Conservation (phyloP, 306 rosid species). For the Prunus mira region DNA sequence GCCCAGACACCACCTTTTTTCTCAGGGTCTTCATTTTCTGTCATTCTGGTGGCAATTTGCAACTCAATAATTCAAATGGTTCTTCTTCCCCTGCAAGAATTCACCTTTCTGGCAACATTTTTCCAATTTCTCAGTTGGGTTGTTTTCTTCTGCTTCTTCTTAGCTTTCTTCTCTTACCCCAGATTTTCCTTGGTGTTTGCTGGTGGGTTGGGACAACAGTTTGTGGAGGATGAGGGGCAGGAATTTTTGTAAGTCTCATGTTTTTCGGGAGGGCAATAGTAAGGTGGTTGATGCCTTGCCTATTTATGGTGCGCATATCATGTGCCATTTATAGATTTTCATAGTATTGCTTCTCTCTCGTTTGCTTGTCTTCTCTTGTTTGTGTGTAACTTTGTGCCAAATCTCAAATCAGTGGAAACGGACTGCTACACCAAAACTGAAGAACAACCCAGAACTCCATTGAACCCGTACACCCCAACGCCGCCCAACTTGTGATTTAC, state of each 20-base stretch:
- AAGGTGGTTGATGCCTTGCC: not conserved
- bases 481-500: no score
- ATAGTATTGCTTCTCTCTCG: no score
- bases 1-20: slow-evolving; percentile 72
- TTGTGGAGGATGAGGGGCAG: not conserved
- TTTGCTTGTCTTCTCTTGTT: no score
- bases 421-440: no score
- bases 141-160: not conserved
- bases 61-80: slow-evolving; percentile 17
- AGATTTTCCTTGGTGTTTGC: not conserved
- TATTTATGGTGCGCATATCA: not conserved
- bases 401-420: no score
- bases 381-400: no score
- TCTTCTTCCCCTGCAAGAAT: not conserved
- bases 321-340: no score
- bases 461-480: no score
- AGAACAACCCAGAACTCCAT: no score
- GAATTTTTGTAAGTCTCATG: not conserved
- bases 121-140: not conserved
- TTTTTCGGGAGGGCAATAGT: not conserved
- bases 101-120: not conserved
- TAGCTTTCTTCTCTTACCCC: not conserved
- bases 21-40: slow-evolving; percentile 46
- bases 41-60: slow-evolving; percentile 55
- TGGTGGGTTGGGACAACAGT: not conserved